phyloP scores from a whole-genome alignment of 345 rosid genomes.

The Combretum micranthum region DNA sequence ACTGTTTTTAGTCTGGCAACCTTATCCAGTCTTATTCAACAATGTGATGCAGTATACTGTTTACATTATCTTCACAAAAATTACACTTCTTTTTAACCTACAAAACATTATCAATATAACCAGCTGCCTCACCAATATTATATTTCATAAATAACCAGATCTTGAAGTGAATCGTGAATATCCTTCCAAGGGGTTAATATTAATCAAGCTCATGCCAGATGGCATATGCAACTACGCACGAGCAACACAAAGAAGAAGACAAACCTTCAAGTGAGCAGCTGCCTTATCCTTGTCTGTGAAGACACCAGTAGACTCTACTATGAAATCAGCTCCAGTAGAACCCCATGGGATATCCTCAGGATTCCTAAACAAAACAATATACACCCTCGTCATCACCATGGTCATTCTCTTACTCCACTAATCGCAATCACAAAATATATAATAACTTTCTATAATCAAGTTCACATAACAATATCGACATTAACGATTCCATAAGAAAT shows the following conservation, averaged over 20 bases:
- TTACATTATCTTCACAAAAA: no score
- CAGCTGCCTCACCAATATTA: not conserved
- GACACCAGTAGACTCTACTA: conserved; percentile 86
- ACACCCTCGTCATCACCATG: not conserved
- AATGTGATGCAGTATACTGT: no score
- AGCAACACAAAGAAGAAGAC: not conserved
- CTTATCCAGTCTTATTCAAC: no score
- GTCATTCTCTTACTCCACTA: not conserved
- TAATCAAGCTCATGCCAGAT: not conserved
- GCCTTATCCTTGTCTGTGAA: conserved; percentile 97
- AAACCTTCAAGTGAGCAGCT: conserved; percentile 93
- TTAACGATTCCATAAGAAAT: no score
- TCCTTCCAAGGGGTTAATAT: no score
- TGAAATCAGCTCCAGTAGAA: conserved; percentile 61
- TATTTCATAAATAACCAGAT: not conserved
- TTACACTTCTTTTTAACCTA: no score
- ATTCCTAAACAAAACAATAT: conserved; percentile 35
- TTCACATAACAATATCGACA: not conserved
- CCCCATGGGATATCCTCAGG: conserved; percentile 96
- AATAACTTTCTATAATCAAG: not conserved
- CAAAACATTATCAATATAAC: no score
- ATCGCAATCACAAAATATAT: not conserved
- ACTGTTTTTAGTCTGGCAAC: no score
- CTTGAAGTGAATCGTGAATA: no score
- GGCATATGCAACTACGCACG: not conserved